Evolutionary conservation across 192 early-diverging fungal species (phyloP).

Genomic region (Glomus cerebriforme): DNA sequence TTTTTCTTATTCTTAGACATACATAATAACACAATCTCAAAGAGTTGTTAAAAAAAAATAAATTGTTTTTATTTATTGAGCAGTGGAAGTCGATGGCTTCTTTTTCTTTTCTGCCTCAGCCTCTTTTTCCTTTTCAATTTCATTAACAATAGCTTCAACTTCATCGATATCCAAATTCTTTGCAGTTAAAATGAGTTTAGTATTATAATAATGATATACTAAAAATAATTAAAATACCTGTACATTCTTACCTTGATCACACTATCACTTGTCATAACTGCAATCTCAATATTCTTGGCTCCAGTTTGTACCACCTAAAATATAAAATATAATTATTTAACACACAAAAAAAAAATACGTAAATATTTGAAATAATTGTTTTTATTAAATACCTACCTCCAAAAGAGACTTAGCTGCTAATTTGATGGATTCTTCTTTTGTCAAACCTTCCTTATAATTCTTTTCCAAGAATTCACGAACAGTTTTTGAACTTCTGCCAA

Average conservation of each 20-base stretch:
- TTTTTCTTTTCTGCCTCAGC: constrained; percentile 84
- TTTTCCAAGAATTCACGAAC: constrained; percentile 98
- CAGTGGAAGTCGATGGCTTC: constrained; percentile 37
- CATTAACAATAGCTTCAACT: constrained; percentile 71
- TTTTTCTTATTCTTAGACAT: no score
- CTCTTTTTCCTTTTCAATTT: constrained; percentile 90
- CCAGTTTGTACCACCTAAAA: constrained; percentile 94
- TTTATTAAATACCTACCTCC: no score
- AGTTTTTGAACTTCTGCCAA: constrained; percentile 95
- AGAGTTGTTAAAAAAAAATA: no score
- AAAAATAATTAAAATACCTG: background rate
- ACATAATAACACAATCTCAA: no score
- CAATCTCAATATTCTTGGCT: constrained; percentile 99
- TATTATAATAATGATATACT: background rate
- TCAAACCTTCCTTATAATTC: constrained; percentile 89
- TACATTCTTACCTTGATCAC: constrained; percentile 58
- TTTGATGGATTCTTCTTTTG: constrained; percentile 82
- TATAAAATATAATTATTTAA: background rate
- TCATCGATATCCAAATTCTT: constrained; percentile 71
- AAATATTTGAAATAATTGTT: no score
- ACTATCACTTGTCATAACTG: constrained; percentile 81
- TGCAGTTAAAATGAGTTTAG: background rate
- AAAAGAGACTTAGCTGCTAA: constrained; percentile 88
- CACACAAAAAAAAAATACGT: no score
- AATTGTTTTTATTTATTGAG: background rate